Evolutionary conservation across 805 yeast genomes (phyloP).

Genomic region (Myxozyma sirexii): DNA sequence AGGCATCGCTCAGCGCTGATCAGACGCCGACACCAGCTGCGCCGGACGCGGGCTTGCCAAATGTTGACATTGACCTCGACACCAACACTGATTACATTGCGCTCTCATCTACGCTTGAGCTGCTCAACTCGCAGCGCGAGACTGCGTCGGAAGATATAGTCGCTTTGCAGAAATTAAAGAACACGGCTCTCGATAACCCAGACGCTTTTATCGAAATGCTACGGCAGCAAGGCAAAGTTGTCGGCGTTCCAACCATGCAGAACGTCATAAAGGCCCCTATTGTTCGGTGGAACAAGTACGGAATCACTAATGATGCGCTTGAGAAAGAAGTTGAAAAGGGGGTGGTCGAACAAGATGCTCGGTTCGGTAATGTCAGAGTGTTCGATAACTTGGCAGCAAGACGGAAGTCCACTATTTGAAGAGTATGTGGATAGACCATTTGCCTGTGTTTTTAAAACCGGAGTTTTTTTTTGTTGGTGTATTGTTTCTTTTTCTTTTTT

Average conservation of each 20-base stretch:
- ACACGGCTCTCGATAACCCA: constrained; percentile 39
- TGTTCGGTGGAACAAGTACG: constrained; percentile 42
- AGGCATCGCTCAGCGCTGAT: not conserved
- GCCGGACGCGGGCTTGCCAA: constrained; percentile 18
- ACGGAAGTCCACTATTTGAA: constrained; percentile 23
- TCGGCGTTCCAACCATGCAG: constrained; percentile 38
- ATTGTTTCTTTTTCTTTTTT: not conserved
- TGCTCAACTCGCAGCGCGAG: constrained; percentile 37
- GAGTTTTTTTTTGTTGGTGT: not conserved
- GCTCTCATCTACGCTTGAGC: constrained; percentile 38
- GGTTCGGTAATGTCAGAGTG: constrained; percentile 36
- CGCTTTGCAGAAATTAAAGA: constrained; percentile 34
- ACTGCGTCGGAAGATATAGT: constrained; percentile 38
- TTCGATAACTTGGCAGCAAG: constrained; percentile 26
- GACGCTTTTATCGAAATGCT: constrained; percentile 34
- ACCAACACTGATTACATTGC: constrained; percentile 41
- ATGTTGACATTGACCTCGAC: constrained; percentile 28
- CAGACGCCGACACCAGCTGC: constrained; percentile 1
- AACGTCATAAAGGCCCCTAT: constrained; percentile 39
- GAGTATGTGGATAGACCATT: not conserved
- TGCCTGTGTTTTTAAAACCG: not conserved
- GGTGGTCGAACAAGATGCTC: constrained; percentile 34
- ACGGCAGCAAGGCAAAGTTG: constrained; percentile 19
- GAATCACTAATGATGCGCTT: constrained; percentile 38
- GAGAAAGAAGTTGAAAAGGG: constrained; percentile 37